Percentiles rank a stretch among this genome's conserved stretches.
phyloP scores from a whole-genome alignment of 331 rosid species.

The Malus hybrid region DNA sequence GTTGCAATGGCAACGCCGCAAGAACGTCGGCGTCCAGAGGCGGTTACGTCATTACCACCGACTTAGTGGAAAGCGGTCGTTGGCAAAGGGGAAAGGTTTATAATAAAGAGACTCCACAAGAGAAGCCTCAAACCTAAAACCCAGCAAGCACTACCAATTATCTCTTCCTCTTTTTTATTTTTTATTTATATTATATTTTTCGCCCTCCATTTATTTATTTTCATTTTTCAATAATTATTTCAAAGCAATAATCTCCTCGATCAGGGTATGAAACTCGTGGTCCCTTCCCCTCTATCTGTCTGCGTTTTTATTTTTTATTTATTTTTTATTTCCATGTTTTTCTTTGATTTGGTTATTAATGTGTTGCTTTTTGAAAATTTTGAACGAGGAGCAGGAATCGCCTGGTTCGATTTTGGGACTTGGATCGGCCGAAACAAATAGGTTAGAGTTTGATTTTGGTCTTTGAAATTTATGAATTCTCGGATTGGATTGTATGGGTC shows the following conservation, averaged over 20 bases:
- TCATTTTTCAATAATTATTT: neutral
- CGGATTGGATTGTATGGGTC: neutral
- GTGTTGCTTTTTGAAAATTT: neutral
- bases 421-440: constrained; percentile 25
- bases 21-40: constrained; percentile 7
- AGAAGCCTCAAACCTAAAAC: neutral
- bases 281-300: neutral
- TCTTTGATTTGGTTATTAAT: neutral
- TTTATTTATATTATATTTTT: neutral
- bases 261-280: constrained; percentile 25
- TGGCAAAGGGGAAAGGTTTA: constrained; percentile 24
- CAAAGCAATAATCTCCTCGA: constrained; percentile 19
- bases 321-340: neutral
- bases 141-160: neutral
- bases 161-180: neutral
- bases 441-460: constrained; percentile 20
- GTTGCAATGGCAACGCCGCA: constrained; percentile 1
- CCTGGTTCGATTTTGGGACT: constrained; percentile 14
- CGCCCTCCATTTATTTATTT: neutral
- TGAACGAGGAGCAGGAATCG: neutral
- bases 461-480: neutral
- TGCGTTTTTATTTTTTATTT: neutral
- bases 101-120: constrained; percentile 16
- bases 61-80: constrained; percentile 24
- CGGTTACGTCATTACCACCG: constrained; percentile 22